Conservation (phyloP, 2,329 filamentous ascomycete species). For the Fusarium marasasianum region DNA sequence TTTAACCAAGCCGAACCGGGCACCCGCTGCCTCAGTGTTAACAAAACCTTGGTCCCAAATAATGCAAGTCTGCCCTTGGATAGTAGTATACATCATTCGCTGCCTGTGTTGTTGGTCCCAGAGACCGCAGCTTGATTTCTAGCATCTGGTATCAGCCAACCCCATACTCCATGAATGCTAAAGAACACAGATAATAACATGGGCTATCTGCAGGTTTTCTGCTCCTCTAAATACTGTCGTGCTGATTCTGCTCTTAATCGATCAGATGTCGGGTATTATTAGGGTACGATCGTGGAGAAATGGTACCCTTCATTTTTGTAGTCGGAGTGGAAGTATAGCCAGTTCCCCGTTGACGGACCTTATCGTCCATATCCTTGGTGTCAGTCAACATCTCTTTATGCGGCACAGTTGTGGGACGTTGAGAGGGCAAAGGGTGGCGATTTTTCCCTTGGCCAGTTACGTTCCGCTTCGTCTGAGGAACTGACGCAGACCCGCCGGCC, state of each 20-base stretch:
- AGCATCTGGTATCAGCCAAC: constrained; percentile 22
- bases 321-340: constrained; percentile 34
- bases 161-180: constrained; percentile 29
- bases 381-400: not conserved
- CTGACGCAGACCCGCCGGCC: constrained; percentile 29
- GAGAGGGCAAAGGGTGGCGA: constrained; percentile 29
- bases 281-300: constrained; percentile 56
- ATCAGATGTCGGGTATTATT: constrained; percentile 53
- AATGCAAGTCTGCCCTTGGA: constrained; percentile 1
- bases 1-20: constrained; percentile 19
- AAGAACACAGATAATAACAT: constrained; percentile 21
- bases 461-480: not conserved
- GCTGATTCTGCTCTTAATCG: constrained; percentile 31
- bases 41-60: constrained; percentile 6
- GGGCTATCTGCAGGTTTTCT: constrained; percentile 1
- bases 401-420: constrained; percentile 32
- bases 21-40: constrained; percentile 12
- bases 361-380: not conserved
- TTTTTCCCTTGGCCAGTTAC: not conserved
- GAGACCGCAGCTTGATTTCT: constrained; percentile 10
- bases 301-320: constrained; percentile 46
- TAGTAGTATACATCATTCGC: constrained; percentile 21
- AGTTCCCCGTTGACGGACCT: not conserved
- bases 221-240: not conserved
- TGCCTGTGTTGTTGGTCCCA: constrained; percentile 2